A percentile compares a stretch with the other conserved stretches of the same genome.
Conservation (phyloP, 176 grass and related monocot species). For the Ensete glaucum region DNA sequence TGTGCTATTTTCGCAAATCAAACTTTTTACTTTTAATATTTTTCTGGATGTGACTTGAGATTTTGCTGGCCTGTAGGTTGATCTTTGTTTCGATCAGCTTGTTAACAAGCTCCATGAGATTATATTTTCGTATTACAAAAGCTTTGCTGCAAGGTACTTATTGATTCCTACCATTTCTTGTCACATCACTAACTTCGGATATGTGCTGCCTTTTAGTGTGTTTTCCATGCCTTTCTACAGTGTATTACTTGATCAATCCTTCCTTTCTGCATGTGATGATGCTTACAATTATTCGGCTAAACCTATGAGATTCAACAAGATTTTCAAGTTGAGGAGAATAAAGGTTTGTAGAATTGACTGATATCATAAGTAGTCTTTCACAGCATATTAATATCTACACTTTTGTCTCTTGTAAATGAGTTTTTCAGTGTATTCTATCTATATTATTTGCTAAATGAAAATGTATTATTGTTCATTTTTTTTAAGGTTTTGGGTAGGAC, state of each 20-base stretch:
- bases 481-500: slow-evolving; percentile 78
- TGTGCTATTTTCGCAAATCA: not conserved
- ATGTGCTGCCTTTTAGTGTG: not conserved
- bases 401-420: not conserved
- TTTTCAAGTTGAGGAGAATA: slow-evolving; percentile 96
- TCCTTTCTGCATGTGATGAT: slow-evolving; percentile 77
- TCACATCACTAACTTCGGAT: not conserved
- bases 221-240: slow-evolving; percentile 28
- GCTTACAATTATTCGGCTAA: slow-evolving; percentile 81
- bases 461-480: slow-evolving; percentile 9
- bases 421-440: no score
- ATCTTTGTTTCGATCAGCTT: slow-evolving; percentile 95
- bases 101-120: slow-evolving; percentile 93
- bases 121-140: slow-evolving; percentile 98
- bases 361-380: no score
- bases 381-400: not conserved
- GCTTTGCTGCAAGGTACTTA: slow-evolving; percentile 74
- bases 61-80: slow-evolving; percentile 47
- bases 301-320: slow-evolving; percentile 72
- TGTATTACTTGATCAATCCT: slow-evolving; percentile 86
- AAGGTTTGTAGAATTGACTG: slow-evolving; percentile 40
- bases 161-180: not conserved
- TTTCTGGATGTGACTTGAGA: not conserved
- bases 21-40: slow-evolving; percentile 3
- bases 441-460: no score